A percentile compares a stretch with the other conserved stretches of the same genome.
Evolutionary conservation across 2,329 filamentous ascomycete species (phyloP).

Genomic region (Talaromyces amestolkiae): DNA sequence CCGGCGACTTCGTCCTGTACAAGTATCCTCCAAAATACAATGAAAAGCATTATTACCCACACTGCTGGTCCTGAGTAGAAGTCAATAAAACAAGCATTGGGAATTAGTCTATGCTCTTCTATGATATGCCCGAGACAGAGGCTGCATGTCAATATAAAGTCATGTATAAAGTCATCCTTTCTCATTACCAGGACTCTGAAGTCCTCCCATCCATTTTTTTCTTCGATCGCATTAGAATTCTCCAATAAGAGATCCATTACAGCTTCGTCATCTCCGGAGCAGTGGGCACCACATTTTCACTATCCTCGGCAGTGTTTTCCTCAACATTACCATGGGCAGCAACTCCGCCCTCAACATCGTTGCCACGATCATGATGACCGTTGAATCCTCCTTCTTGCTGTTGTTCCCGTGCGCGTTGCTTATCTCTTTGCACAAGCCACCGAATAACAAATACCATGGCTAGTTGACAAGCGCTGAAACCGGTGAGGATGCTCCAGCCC

Average conservation of each 20-base stretch:
- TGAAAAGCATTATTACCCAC: background rate
- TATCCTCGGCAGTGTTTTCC: background rate
- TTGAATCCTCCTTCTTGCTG: background rate
- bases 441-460: conserved; percentile 24
- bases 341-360: background rate
- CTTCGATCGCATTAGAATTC: background rate
- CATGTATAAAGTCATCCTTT: background rate
- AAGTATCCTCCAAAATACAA: background rate
- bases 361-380: background rate
- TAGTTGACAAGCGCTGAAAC: conserved; percentile 22
- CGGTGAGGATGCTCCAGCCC: conserved; percentile 22
- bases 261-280: conserved; percentile 2
- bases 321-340: background rate
- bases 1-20: background rate
- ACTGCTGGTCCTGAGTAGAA: background rate
- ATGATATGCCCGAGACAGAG: background rate
- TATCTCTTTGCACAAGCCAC: conserved; percentile 20
- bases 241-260: background rate
- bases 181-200: background rate
- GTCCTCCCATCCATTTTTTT: background rate
- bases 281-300: background rate
- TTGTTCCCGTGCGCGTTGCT: background rate
- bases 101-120: background rate
- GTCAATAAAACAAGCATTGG: background rate
- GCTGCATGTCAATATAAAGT: background rate